Evolutionary conservation across 352 stramenopile species (phyloP), one percentile per base, ranked within the genome.

Genomic region (Pythium sp.): DNA sequence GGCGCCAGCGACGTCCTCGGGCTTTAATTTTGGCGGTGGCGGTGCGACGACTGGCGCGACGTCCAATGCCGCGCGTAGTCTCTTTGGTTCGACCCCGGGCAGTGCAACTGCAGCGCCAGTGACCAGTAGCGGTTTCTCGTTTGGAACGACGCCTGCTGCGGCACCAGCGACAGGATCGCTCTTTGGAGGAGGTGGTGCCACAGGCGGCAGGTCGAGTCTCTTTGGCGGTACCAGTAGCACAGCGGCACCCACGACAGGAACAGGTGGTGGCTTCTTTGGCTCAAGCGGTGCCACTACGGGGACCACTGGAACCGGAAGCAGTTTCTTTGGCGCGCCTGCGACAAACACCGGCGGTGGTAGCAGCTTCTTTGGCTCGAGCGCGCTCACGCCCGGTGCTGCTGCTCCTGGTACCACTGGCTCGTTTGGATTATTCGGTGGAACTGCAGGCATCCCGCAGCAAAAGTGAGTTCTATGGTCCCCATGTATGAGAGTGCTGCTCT

Each of bases 21-120:
- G 65, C 47, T 72, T 69, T 34, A 60, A 22, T 22, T 69, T 69
- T 58, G 64, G 64, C n/a, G 22, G 11, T 14, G 41, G 20, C 12
- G n/a, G 12, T 0, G 49, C 24, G 14, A n/a, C 41, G 2, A 62
- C 56, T 6, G 36, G 14, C 26, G 41, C 56, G 14, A 69, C 41
- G 41, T 64, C 64, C n/a, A 64, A 56, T 9, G 64, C 64, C 12
- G 64, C 64, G 56, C 64, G 46, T 8, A 54, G 67, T 58, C 57
- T 84, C 49, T 81, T 81, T 53, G 72, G 74, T 1, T 47, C 65
- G 12, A 56, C 62, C 3, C 53, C 57, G 36, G 47, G 30, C n/a
- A 67, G 28, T 11, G 32, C 41, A 20, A 6, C 4, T 24, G 46
- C 60, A 9, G 32, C 41, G 7, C 46, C 60, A 28, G 32, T 36